Conservation (phyloP, 2,329 filamentous ascomycete species). For the Graphilbum ipis-grandicollis region DNA sequence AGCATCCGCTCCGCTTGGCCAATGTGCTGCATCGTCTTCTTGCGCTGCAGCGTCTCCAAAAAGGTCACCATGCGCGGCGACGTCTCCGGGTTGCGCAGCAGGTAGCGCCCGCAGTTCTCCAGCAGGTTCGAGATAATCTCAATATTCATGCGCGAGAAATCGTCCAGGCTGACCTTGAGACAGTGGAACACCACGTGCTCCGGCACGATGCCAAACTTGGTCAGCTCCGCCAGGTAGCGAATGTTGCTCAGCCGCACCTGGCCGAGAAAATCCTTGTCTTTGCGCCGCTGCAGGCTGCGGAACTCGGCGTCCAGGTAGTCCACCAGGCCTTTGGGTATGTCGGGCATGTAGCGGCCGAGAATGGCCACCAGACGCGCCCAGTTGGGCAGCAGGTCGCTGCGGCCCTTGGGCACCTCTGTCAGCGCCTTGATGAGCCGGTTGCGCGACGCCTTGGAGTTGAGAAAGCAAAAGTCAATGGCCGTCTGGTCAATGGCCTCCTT, state of each 20-base stretch:
- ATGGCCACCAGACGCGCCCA: constrained; percentile 92
- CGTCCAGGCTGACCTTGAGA: constrained; percentile 89
- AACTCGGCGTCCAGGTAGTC: constrained; percentile 93
- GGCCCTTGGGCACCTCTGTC: constrained; percentile 86
- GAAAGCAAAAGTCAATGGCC: constrained; percentile 91
- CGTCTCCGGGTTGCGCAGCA: constrained; percentile 83
- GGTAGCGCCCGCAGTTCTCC: constrained; percentile 89
- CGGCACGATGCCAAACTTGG: constrained; percentile 93
- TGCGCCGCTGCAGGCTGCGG: constrained; percentile 85
- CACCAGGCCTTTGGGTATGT: constrained; percentile 82
- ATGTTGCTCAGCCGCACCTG: constrained; percentile 90
- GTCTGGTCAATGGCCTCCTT: constrained; percentile 87
- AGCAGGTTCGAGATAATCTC: constrained; percentile 94
- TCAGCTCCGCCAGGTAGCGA: constrained; percentile 92
- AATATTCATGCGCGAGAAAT: constrained; percentile 98
- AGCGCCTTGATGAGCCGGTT: constrained; percentile 86
- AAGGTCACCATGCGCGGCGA: constrained; percentile 87
- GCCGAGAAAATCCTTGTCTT: constrained; percentile 92
- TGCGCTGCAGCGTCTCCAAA: constrained; percentile 83
- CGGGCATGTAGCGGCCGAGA: constrained; percentile 81
- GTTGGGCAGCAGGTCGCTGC: constrained; percentile 74
- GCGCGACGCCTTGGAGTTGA: constrained; percentile 94
- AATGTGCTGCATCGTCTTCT: constrained; percentile 89
- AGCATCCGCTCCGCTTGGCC: constrained; percentile 95
- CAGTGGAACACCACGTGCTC: constrained; percentile 99